Percentiles rank a stretch among this genome's conserved stretches.
Conservation (phyloP, 2,329 filamentous ascomycete species). For the Scopulariopsis brevicaulis region DNA sequence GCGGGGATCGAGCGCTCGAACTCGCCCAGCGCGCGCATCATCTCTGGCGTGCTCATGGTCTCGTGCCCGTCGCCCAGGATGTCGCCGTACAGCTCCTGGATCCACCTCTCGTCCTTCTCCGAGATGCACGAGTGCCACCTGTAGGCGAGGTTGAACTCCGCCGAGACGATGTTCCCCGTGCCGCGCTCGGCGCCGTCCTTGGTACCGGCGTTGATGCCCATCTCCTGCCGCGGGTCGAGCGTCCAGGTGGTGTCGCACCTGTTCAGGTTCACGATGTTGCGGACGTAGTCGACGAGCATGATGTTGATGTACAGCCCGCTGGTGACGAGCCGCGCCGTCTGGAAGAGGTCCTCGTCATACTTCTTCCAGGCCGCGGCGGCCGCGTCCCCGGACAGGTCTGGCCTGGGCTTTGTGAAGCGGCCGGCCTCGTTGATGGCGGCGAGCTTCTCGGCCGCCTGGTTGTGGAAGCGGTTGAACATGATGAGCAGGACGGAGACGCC, state of each 20-base stretch:
- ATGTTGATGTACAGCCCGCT: constrained; percentile 71
- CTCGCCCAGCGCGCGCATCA: constrained; percentile 50
- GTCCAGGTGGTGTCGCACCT: constrained; percentile 63
- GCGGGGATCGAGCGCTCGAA: constrained; percentile 49
- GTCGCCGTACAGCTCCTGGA: constrained; percentile 51
- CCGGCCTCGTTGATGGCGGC: constrained; percentile 77
- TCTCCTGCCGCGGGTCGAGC: constrained; percentile 63
- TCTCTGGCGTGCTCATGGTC: constrained; percentile 42
- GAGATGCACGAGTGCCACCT: constrained; percentile 76
- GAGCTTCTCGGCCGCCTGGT: constrained; percentile 69
- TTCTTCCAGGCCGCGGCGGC: constrained; percentile 47
- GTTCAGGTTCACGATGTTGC: constrained; percentile 58
- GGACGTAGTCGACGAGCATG: constrained; percentile 65
- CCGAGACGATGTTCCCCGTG: constrained; percentile 72
- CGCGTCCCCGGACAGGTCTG: constrained; percentile 35
- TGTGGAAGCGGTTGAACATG: constrained; percentile 81
- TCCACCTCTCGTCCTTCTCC: constrained; percentile 70
- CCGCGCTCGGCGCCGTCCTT: constrained; percentile 53
- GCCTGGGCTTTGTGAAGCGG: constrained; percentile 58
- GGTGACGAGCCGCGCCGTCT: constrained; percentile 65
- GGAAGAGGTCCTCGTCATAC: constrained; percentile 68
- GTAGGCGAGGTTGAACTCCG: constrained; percentile 83
- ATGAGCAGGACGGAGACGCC: constrained; percentile 61
- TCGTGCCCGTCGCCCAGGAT: constrained; percentile 7
- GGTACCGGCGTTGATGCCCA: constrained; percentile 42